Evolutionary conservation across 1,139 yeast species (phyloP).

Genomic region (Nakaseomyces bracarensis): DNA sequence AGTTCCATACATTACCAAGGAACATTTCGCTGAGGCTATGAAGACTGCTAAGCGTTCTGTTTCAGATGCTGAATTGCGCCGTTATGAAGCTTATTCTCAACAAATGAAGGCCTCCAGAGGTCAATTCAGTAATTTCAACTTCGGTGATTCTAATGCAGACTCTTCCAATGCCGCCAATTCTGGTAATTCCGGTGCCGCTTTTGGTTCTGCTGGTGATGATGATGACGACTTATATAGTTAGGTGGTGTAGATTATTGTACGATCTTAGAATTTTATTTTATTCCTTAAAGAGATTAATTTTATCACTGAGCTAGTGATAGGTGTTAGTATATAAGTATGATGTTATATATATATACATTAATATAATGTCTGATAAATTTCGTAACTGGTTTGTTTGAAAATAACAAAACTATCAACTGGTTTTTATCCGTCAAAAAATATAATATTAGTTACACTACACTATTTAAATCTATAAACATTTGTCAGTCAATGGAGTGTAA

Average conservation of each 20-base stretch:
- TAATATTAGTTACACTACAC: not conserved
- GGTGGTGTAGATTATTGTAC: conserved; percentile 9
- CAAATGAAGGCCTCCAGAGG: conserved; percentile 96
- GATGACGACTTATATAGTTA: conserved; percentile 91
- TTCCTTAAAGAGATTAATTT: not conserved
- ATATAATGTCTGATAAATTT: not conserved
- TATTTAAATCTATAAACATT: not conserved
- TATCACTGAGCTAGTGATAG: not conserved
- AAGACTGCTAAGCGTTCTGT: conserved; percentile 97
- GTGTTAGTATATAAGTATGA: not conserved
- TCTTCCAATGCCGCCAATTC: conserved; percentile 26
- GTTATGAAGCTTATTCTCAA: conserved; percentile 97
- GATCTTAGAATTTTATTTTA: not conserved
- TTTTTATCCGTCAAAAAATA: too few relatives aligned
- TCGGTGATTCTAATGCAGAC: conserved; percentile 43
- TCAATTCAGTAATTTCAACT: conserved; percentile 68
- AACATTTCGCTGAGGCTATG: conserved; percentile 98
- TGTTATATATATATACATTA: not conserved
- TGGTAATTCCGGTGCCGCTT: conserved; percentile 34
- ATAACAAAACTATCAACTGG: too few relatives aligned
- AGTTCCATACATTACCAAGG: conserved; percentile 88
- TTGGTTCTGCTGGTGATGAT: conserved; percentile 65
- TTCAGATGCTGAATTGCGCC: conserved; percentile 93
- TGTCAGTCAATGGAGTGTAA: not conserved
- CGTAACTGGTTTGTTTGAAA: too few relatives aligned